These are phyloP conservation scores for Talaromyces sp. DNA, from an alignment of 2,329 filamentous ascomycete species.

Conservation along the genomic window DNA sequence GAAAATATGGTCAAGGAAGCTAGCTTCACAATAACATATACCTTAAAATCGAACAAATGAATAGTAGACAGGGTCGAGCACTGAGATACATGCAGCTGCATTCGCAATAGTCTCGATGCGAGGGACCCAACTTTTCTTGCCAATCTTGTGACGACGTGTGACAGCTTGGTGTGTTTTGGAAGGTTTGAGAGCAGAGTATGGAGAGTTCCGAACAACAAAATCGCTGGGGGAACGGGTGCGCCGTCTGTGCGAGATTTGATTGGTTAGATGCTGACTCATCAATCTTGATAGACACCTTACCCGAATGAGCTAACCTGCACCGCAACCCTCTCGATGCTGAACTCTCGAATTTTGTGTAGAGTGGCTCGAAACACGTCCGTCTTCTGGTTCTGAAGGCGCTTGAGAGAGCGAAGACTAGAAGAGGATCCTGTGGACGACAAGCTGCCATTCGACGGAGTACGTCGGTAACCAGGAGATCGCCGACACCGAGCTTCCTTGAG, in stretches of 20 bases:
- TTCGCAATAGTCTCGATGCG: background rate
- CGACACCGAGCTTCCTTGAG: background rate
- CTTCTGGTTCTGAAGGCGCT: background rate
- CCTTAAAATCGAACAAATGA: background rate
- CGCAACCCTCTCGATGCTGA: background rate
- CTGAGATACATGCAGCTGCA: background rate
- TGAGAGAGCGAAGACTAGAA: background rate
- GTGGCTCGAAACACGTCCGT: background rate
- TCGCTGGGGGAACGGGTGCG: background rate
- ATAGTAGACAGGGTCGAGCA: background rate
- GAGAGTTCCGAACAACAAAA: background rate
- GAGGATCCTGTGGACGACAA: background rate
- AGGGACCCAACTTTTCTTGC: background rate
- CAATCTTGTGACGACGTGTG: background rate
- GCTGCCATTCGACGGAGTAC: background rate
- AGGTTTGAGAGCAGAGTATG: background rate
- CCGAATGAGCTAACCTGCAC: background rate
- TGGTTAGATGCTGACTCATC: slow-evolving; percentile 11
- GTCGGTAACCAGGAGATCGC: background rate
- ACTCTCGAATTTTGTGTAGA: background rate
- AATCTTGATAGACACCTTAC: background rate
- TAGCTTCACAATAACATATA: background rate
- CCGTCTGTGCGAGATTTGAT: background rate
- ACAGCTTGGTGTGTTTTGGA: slow-evolving; percentile 7
- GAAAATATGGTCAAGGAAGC: background rate